Evolutionary conservation across 2,329 filamentous ascomycete genomes (phyloP), one percentile per base, ranked within the genome.

Genomic region (Trichoderma cornu-damae): DNA sequence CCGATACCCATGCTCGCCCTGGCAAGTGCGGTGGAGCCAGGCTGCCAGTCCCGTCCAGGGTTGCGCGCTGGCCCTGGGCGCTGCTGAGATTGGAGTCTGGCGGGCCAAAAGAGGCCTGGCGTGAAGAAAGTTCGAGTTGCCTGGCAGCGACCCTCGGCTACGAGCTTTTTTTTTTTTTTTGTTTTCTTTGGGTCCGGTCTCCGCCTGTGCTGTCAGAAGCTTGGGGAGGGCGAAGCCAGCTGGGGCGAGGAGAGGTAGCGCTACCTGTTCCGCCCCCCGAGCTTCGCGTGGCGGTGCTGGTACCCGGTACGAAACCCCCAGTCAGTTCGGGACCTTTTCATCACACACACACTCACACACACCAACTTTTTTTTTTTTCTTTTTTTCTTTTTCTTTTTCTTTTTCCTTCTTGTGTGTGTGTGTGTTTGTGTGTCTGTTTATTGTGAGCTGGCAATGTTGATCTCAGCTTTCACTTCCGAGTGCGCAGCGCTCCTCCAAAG

Each of bases 1-100:
- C 57, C 57, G 57, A 59, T 46, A 44, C 57, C 57, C 57, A 51
- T 55, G 57, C 11, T 40, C 30, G n/a, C 26, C 24, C 24, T n/a
- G 28, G 43, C 35, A 48, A 22, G 51, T 43, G 57, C 51, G 38
- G 38, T 38, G 38, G 49, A 20, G 46, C 35, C 34, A 42, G 53
- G 53, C 53, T 57, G 43, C 53, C 53, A 50, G n/a, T 5, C 32
- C 26, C 28, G 20, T 42, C 46, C 44, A 22, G 28, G 9, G 37
- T 16, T 18, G n/a, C 18, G n/a, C 3, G 18, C 37, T 18, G 30
- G 16, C 12, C 18, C 44, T 28, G 22, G 22, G 6, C 9, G 8
- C 35, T 20, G 12, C 55, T 52, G 18, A 43, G 34, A 42, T 22
- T 22, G 42, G 42, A n/a, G 26, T 12, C 26, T 51, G 48, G 24